Conservation (phyloP, 768 basidiomycete species). For the Clitopilus hobsonii region DNA sequence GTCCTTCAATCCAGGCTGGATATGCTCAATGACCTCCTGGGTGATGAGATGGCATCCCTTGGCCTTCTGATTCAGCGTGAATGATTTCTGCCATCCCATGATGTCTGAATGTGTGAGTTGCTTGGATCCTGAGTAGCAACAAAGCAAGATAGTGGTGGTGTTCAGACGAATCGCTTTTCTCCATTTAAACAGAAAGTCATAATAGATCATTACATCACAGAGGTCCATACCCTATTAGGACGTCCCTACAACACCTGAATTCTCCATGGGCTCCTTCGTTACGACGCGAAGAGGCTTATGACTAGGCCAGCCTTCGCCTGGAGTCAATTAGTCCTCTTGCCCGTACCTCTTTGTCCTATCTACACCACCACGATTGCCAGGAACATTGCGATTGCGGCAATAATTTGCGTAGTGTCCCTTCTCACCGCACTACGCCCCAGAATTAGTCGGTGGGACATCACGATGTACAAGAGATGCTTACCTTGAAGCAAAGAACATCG, state of each 20-base stretch:
- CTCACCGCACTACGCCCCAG: slow-evolving; percentile 70
- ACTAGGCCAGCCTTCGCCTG: too few species aligned
- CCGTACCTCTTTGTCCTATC: slow-evolving; percentile 50
- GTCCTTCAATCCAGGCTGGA: slow-evolving; percentile 62
- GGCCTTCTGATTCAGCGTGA: slow-evolving; percentile 48
- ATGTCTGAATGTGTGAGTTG: too few species aligned
- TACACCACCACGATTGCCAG: slow-evolving; percentile 84
- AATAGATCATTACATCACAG: not conserved
- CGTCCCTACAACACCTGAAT: not conserved
- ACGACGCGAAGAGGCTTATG: too few species aligned
- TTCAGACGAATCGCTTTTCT: not conserved
- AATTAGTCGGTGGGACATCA: not conserved
- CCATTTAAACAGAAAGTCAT: not conserved
- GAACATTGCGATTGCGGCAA: slow-evolving; percentile 86
- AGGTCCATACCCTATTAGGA: not conserved
- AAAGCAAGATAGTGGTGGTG: too few species aligned
- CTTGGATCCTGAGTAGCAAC: too few species aligned
- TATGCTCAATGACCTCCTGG: slow-evolving; percentile 61
- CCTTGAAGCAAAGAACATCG: slow-evolving; percentile 87
- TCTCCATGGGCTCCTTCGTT: too few species aligned
- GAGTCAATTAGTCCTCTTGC: slow-evolving; percentile 12
- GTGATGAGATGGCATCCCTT: slow-evolving; percentile 86
- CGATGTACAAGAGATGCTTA: slow-evolving; percentile 21
- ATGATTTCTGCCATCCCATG: slow-evolving; percentile 93
- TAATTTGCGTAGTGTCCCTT: slow-evolving; percentile 95